Base-by-base conservation (phyloP, 192 early-diverging fungal genomes). In the Dissophora globulifera region DNA sequence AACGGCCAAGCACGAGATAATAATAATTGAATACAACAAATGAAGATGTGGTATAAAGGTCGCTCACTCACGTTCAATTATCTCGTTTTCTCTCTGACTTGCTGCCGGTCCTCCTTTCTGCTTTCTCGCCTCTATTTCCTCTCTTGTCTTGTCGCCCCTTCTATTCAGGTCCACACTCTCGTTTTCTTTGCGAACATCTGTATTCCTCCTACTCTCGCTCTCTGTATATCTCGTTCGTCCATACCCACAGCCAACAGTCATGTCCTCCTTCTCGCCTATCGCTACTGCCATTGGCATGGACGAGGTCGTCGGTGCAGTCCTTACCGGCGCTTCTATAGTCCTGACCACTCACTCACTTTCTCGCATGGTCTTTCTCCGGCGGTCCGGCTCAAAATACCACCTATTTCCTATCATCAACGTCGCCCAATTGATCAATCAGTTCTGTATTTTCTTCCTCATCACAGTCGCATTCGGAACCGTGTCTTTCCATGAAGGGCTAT, bases 371-470 rank as follows among this genome's bases (percentile, higher is more conserved):
- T 70, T 75, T 35, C 38, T 80, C 35, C 58, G 66, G 0, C 55
- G 69, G 4, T 20, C 63, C 5, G 79, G 40, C 13, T 75, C 70
- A 6, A 80, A 69, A 76, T 62, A 56, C 26, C 32, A 67, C 54
- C 79, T 80, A 47, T 80, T 80, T 27, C 79, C 79, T 15, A 63
- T 80, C 48, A 67, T 80, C 62, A 80, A 80, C 41, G 16, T 69
- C 43, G n/a, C 71, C 7, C 68, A 72, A 38, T 71, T 74, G 30
- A 50, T 80, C 38, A 80, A 80, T 38, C 56, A 80, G 45, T 43
- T 59, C 5, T 53, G 57, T 10, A 54, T 80, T 31, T 68, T 80
- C 40, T 54, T 80, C 20, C 53, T 80, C 29, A 64, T 80, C 22
- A 58, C 63, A 2, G 49, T 59, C 3, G 51, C 54, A 25, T 62